Evolutionary conservation across 1,139 yeast species (phyloP).

Genomic region (Protomyces gravidus): DNA sequence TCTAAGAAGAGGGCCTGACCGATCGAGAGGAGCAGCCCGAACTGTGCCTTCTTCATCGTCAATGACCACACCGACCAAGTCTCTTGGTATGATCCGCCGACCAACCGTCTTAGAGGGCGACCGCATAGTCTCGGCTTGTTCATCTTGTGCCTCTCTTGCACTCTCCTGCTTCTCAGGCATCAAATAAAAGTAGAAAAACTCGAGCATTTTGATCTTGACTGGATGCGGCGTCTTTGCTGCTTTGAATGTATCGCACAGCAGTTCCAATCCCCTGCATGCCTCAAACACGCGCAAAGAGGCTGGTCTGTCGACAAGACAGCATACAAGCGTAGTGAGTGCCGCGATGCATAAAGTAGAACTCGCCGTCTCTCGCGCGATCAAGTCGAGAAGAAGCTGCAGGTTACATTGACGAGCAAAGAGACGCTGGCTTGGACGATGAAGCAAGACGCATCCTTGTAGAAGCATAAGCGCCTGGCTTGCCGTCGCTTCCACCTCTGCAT

Average conservation of each 20-base stretch:
- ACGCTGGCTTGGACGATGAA: slow-evolving; percentile 57
- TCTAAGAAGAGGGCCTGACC: slow-evolving; percentile 39
- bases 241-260: slow-evolving; percentile 44
- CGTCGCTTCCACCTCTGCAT: neutral
- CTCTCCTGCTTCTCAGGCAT: slow-evolving; percentile 53
- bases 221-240: slow-evolving; percentile 43
- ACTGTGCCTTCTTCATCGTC: slow-evolving; percentile 1
- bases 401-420: slow-evolving; percentile 44
- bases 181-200: slow-evolving; percentile 65
- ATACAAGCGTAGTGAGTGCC: slow-evolving; percentile 54
- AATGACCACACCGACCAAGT: slow-evolving; percentile 15
- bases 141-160: neutral
- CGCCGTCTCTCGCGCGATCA: slow-evolving; percentile 32
- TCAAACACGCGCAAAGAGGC: slow-evolving; percentile 59
- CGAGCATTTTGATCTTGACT: slow-evolving; percentile 56
- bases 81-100: neutral
- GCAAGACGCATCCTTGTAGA: slow-evolving; percentile 58
- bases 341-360: slow-evolving; percentile 5
- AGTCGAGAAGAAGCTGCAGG: slow-evolving; percentile 38
- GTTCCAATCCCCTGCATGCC: slow-evolving; percentile 53
- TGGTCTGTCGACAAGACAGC: slow-evolving; percentile 56
- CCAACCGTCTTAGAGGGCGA: neutral
- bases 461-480: slow-evolving; percentile 42
- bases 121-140: neutral
- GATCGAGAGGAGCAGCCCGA: too few species aligned